Percentiles rank a stretch among this genome's conserved stretches.
Evolutionary conservation across 257 asterid species (phyloP).

Genomic region (Fraxinus quadrangulata): DNA sequence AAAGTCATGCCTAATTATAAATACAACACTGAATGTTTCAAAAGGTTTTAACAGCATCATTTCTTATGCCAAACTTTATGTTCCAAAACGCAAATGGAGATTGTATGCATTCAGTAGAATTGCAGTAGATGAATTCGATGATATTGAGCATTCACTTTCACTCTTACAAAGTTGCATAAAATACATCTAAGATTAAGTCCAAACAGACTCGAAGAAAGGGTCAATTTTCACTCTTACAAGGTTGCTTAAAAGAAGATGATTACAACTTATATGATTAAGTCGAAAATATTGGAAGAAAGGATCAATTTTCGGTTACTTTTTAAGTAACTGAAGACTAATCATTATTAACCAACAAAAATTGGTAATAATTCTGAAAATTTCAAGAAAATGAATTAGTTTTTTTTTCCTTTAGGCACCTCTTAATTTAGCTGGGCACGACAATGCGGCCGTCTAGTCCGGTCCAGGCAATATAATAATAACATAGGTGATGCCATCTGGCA

Average conservation of each 20-base stretch:
- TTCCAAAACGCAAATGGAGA: background rate
- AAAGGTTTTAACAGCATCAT: background rate
- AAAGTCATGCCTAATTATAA: background rate
- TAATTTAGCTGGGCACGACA: background rate
- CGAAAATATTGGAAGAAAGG: background rate
- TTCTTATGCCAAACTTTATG: background rate
- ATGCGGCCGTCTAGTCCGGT: background rate
- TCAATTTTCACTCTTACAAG: background rate
- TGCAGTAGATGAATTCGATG: background rate
- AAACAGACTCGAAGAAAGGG: background rate
- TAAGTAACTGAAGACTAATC: background rate
- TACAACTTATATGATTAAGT: too few species aligned
- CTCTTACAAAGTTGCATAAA: background rate
- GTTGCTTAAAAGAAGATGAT: too few species aligned
- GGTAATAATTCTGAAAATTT: background rate
- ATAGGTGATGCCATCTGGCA: background rate
- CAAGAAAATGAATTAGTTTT: background rate
- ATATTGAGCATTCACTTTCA: background rate
- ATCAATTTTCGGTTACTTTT: background rate
- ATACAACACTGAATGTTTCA: background rate
- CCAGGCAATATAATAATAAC: background rate
- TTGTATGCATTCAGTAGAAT: background rate
- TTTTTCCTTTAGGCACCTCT: background rate
- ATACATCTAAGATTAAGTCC: background rate
- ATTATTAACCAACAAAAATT: background rate